Evolutionary conservation across 78 protist species (phyloP), one percentile per base, ranked within the genome.

Genomic region (Dictyostelium citrinum): DNA sequence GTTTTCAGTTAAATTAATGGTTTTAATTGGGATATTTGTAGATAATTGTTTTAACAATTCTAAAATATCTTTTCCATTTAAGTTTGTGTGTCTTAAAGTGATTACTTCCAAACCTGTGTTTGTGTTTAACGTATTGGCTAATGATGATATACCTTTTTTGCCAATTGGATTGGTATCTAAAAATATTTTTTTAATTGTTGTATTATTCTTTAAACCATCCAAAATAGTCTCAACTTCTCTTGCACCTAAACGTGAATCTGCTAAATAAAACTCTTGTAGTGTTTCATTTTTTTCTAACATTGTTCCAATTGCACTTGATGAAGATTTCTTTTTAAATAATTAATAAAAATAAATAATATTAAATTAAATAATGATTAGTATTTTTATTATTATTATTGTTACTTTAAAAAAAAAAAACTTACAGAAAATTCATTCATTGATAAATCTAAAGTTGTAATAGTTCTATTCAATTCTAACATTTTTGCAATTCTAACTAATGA

Each of bases 371-470:
- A 11, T 64, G 12, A 1, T 12, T 71, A 29, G 3, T 6, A 31
- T 5, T 35, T 68, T 43, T 16, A 43, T 33, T 14, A 33, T 3
- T 70, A 24, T 4, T 70, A 11, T 12, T 31, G 8, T 12, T 70
- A 17, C 5, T 33, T 33, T n/a, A 14, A 24, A 39, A 39, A 2
- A 39, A 4, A 39, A 39, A 39, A 39, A 84, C 91, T 33, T 55
- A 84, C 91, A 10, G 84, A 72, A 17, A 88, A 67, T 45, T 88
- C 68, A 68, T 88, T 88, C 85, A 88, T 78, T 41, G 93, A 88
- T 35, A 88, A 49, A 88, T 88, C 93, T 8, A 88, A 31, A 9
- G 55, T 24, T 22, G 46, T 61, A 11, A 88, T 41, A 5, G 93
- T 88, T 33, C 20, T 45, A 49, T 88, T 88, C 1, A 72, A 3